Percentiles rank a stretch among this genome's conserved stretches.
Evolutionary conservation across 257 asterid genomes (phyloP).

Genomic region (Solanum arcanum): DNA sequence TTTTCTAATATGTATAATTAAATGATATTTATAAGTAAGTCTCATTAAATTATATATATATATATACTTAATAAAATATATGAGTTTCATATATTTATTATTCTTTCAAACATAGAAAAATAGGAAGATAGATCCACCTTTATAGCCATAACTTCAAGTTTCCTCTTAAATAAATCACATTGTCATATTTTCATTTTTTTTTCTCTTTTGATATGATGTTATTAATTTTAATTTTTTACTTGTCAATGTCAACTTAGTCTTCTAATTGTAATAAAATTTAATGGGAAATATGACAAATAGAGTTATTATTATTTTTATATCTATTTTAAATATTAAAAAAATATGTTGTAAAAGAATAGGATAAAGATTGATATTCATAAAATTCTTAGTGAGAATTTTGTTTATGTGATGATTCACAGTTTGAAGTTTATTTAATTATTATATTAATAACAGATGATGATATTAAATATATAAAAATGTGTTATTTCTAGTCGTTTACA

Average conservation of each 20-base stretch:
- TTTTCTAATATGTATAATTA: too few species aligned
- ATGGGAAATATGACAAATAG: neutral
- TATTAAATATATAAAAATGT: neutral
- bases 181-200: neutral
- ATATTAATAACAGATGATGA: neutral
- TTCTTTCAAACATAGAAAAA: neutral
- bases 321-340: neutral
- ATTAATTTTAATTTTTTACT: neutral
- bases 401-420: neutral
- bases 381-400: neutral
- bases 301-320: too few species aligned
- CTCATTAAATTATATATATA: neutral
- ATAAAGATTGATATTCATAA: neutral
- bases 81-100: neutral
- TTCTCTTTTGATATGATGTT: neutral
- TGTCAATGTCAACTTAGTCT: neutral
- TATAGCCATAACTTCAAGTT: neutral
- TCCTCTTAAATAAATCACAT: neutral
- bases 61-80: neutral
- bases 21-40: neutral
- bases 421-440: neutral
- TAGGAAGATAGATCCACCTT: neutral
- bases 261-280: neutral
- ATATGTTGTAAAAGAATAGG: neutral
- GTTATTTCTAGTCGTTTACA: rapidly evolving